Evolutionary conservation across 441 rosid species (phyloP), one percentile per base, ranked within the genome.

Genomic region (Raphanus hybrid): DNA sequence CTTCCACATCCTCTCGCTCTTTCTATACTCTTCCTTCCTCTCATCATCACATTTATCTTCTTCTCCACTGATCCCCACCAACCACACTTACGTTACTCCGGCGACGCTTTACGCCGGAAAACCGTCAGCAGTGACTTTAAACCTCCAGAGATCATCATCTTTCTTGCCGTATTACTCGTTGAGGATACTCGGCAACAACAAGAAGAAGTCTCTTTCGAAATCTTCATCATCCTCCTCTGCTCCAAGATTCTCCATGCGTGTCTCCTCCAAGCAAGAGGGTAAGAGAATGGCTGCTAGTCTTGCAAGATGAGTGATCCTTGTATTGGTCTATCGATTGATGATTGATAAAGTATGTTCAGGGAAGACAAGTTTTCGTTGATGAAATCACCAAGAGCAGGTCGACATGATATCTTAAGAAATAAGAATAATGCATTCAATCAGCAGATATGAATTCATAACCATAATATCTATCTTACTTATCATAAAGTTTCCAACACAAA

Each of bases 191-290:
- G 18, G 4, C 12, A 64, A 67, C 64, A 72, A 60, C 6, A 71
- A 50, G 48, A 78, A 48, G 48, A 72, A 72, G 45, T 26, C 61
- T 55, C 35, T 64, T 3, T 34, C 71, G 8, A 70, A 64, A 64
- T 58, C 71, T 8, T 62, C 84, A 27, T 62, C 84, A 5, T 16
- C 67, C 5, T 67, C 77, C 20, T 55, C 75, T 63, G 52, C 87
- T 68, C 89, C 92, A 7, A 87, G 78, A 73, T 79, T 87, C 83
- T 83, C 89, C 85, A 91, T 91, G 96, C 98, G 98, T 71, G 88
- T 84, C 43, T 86, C 94, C 74, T 86, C 98, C 80, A 91, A 91
- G 80, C 91, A 92, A 83, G 84, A n/a, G n/a, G n/a, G n/a, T n/a
- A n/a, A n/a, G n/a, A n/a, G n/a, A n/a, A n/a, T n/a, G n/a, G n/a